A percentile compares a stretch with the other conserved stretches of the same genome.
These are phyloP conservation scores for Pouteria glomerata DNA, from an alignment of 148 eudicot genomes.

Conservation along the genomic window DNA sequence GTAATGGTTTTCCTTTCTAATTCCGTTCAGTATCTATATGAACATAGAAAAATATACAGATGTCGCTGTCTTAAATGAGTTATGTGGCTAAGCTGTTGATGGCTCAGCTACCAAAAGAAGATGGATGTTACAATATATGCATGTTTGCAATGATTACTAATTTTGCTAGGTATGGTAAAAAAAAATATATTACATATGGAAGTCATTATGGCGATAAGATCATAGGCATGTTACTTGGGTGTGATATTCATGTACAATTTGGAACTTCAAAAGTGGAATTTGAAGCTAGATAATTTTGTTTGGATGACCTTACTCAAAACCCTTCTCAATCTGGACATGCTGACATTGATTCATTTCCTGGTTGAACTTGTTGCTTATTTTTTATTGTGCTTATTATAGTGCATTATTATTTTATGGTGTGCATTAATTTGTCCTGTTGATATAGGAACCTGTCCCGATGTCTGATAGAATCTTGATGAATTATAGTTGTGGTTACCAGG, in stretches of 20 bases:
- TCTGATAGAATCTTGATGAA: slow-evolving; percentile 9
- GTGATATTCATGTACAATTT: background rate
- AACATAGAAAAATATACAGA: background rate
- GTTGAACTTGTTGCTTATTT: slow-evolving; percentile 1
- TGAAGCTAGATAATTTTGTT: background rate
- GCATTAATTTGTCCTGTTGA: background rate
- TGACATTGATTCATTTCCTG: background rate
- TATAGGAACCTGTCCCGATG: background rate
- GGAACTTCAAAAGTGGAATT: background rate
- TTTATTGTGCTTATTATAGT: too few relatives aligned
- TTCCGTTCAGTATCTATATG: background rate
- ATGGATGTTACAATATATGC: background rate
- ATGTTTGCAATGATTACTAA: background rate
- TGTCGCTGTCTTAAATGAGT: background rate
- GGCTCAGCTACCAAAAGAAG: background rate
- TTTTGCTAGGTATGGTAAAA: background rate
- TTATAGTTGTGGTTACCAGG: slow-evolving; percentile 48
- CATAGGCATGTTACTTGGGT: background rate
- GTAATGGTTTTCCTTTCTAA: background rate
- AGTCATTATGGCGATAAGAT: background rate
- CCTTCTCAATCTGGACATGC: background rate
- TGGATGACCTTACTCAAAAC: background rate
- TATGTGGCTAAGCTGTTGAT: background rate
- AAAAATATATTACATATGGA: background rate
- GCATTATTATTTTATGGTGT: background rate